Evolutionary conservation across 441 rosid genomes (phyloP).

Genomic region (Biscutella auriculata): DNA sequence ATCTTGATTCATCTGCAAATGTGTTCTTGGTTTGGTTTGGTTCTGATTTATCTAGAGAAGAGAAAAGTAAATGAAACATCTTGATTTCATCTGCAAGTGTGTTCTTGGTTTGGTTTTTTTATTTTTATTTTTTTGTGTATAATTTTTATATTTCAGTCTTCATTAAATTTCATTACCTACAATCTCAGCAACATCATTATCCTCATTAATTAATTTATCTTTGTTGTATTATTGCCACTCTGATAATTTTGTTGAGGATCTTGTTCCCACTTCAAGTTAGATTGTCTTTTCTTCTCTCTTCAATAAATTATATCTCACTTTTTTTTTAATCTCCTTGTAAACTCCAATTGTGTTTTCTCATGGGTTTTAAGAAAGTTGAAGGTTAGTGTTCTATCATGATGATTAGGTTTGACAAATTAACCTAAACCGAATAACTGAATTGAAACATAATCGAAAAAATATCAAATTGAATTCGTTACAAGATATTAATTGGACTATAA

Average conservation of each 20-base stretch:
- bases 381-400: too few relatives aligned
- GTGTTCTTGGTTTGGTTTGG: constrained; percentile 45
- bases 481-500: too few relatives aligned
- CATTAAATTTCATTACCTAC: constrained; percentile 19
- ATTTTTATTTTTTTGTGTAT: constrained; percentile 25
- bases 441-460: too few relatives aligned
- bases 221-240: neutral
- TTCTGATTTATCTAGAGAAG: neutral
- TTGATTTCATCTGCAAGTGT: constrained; percentile 28
- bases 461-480: too few relatives aligned
- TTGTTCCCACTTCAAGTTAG: constrained; percentile 11
- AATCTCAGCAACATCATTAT: constrained; percentile 19
- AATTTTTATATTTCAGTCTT: neutral
- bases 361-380: neutral
- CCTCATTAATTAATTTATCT: constrained; percentile 15
- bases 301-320: neutral
- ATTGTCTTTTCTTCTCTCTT: constrained; percentile 5
- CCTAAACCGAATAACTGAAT: too few relatives aligned
- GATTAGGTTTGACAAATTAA: too few relatives aligned
- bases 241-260: neutral
- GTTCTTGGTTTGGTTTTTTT: constrained; percentile 35
- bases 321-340: neutral
- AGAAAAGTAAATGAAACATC: neutral
- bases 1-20: constrained; percentile 25
- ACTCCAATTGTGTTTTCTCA: constrained; percentile 3